Evolutionary conservation across 2,329 filamentous ascomycete species (phyloP), one percentile per base, ranked within the genome.

Genomic region (Pseudogymnoascus sp.): DNA sequence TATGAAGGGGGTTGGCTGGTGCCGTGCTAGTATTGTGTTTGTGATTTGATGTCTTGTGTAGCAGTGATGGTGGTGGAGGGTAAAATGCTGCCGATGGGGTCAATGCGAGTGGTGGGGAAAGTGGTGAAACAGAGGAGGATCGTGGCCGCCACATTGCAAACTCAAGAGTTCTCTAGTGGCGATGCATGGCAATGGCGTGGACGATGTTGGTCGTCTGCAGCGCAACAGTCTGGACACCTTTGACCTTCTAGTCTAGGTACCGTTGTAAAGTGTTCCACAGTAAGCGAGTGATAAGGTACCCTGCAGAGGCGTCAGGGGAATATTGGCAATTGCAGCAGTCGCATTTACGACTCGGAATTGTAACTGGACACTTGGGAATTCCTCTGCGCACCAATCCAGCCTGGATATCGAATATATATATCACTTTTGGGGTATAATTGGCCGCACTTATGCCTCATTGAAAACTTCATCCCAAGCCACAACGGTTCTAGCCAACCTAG

Each of bases 201-300:
- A 11, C 21, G 11, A n/a, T 29, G 43, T 49, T 49, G 23, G 43
- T 49, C 43, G 43, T 49, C 43, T 49, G 43, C 23, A 49, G 43
- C 43, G 43, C 43, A 29, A 49, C 43, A 29, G 43, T 49, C 43
- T 49, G 43, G 43, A 49, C 43, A 49, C 43, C 2, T 29, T 49
- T n/a, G 11, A 5, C 21, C 10, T 49, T 26, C 43, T 26, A 29
- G 43, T 29, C 43, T 29, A 49, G 43, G 43, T 49, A 29, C 19
- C 11, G 41, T 7, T 49, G 43, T 49, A 49, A 26, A 29, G 12
- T 49, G 43, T 29, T 29, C 43, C 43, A 49, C 43, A 49, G 43
- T 49, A 49, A 49, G 43, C 43, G 43, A 49, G 6, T 49, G 43
- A 49, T 49, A 49, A 49, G 43, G 43, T 49, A 49, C 43, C 23